A percentile compares a stretch with the other conserved stretches of the same genome.
Conservation (phyloP, 768 basidiomycete species). For the Kwoniella dendrophila region DNA sequence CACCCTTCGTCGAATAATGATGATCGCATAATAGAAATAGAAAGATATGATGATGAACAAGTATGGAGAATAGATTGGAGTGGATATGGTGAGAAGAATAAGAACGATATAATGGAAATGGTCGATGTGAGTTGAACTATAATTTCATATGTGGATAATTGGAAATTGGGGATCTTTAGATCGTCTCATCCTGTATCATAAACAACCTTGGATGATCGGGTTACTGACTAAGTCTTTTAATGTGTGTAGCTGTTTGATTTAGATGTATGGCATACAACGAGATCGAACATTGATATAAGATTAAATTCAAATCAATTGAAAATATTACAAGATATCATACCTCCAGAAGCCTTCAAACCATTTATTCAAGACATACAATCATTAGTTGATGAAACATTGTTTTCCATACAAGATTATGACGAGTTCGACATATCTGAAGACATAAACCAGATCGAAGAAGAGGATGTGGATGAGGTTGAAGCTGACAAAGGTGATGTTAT, state of each 20-base stretch:
- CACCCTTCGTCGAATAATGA: not conserved
- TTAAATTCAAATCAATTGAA: constrained; percentile 14
- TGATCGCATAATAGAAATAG: not conserved
- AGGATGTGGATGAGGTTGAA: not conserved
- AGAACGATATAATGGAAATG: constrained; percentile 11
- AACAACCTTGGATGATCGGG: not conserved
- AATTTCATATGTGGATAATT: no score
- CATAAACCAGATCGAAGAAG: not conserved
- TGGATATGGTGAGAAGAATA: constrained; percentile 1
- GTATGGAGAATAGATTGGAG: constrained; percentile 42
- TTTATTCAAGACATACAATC: constrained; percentile 38
- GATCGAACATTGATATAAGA: constrained; percentile 41
- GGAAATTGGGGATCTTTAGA: not conserved
- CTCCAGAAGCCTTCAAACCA: constrained; percentile 12
- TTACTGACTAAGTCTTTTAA: no score
- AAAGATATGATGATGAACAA: constrained; percentile 36
- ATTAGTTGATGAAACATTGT: constrained; percentile 27
- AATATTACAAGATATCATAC: constrained; percentile 13
- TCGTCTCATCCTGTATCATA: not conserved
- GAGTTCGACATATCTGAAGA: not conserved
- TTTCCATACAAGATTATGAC: not conserved
- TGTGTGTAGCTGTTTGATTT: constrained; percentile 39
- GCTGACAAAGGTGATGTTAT: not conserved
- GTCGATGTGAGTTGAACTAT: constrained; percentile 35
- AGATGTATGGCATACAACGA: constrained; percentile 52